Evolutionary conservation across 2,329 filamentous ascomycete species (phyloP).

Genomic region (Neopestalotiopsis clavispora): DNA sequence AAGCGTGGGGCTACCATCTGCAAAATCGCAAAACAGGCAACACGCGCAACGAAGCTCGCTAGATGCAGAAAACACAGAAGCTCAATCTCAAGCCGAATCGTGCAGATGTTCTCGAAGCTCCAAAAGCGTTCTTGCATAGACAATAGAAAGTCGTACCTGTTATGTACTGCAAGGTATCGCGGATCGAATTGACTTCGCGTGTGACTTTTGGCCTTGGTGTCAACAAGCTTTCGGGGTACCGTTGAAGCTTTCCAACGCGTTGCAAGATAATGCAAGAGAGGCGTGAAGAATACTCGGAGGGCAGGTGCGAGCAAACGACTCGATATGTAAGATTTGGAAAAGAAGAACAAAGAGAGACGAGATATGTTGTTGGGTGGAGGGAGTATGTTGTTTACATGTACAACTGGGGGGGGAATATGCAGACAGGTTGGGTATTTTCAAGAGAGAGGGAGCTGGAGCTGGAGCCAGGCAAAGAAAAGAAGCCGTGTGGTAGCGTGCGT

Average conservation of each 20-base stretch:
- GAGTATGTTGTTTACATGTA: slow-evolving; percentile 16
- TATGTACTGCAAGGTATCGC: not conserved
- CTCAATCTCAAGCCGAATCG: too few relatives aligned
- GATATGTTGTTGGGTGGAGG: slow-evolving; percentile 1
- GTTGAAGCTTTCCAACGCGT: not conserved
- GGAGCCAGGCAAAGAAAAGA: slow-evolving; percentile 2
- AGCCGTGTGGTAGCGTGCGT: not conserved
- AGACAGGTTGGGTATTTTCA: slow-evolving; percentile 19
- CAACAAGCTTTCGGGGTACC: slow-evolving; percentile 15
- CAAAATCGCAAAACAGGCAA: slow-evolving; percentile 3
- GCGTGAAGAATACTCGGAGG: slow-evolving; percentile 2
- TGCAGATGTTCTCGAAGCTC: too few relatives aligned
- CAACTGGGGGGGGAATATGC: slow-evolving; percentile 6
- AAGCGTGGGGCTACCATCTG: slow-evolving; percentile 16
- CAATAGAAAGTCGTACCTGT: slow-evolving; percentile 3
- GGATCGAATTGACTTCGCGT: too few relatives aligned
- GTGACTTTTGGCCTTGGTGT: slow-evolving; percentile 10
- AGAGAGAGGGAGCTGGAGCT: slow-evolving; percentile 16
- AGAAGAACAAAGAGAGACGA: not conserved
- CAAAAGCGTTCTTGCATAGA: not conserved
- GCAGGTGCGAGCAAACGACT: not conserved
- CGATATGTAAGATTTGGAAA: not conserved
- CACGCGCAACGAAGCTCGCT: not conserved
- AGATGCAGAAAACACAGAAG: not conserved
- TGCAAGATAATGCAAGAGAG: slow-evolving; percentile 1